Evolutionary conservation across 192 early-diverging fungal species (phyloP), one percentile per base, ranked within the genome.

Genomic region (Coemansia sp.): DNA sequence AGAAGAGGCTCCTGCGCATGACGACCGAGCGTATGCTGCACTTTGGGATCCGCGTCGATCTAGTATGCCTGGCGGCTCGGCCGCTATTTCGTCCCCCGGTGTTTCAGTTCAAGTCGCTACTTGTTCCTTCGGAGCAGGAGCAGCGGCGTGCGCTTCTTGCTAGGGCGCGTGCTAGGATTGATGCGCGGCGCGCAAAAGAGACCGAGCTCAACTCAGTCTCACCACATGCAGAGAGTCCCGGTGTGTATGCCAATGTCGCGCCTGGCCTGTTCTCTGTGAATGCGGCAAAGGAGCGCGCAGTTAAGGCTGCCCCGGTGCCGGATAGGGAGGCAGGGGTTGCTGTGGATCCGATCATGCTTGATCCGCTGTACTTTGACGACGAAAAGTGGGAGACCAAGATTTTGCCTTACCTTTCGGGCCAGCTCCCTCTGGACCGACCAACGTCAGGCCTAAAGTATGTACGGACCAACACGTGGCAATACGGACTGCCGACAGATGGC

Each of bases 21-120:
- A 99, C 95, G 5, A 93, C 94, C 3, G 93, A 98, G 78, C 85
- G 97, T 23, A 95, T 96, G 93, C 87, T 93, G 20, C 92, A 94
- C 72, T 89, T 91, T 72, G 95, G 95, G 18, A 88, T 96, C 40
- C 91, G 91, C 1, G 79, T 95, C 33, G 97, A 99, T 79, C 71
- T 99, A 23, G 92, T 99, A 23, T 95, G 95, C 55, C 81, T 99
- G 5, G 90, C 91, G 12, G 88, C 89, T 15, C 85, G 89, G 10
- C 97, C 97, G 16, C 84, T 98, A 34, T 92, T 94, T 70, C 84
- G 91, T 2, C 92, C 93, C 1, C 97, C 96, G 0, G 85, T 98
- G 2, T 94, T 99, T 66, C 81, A 87, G 42, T 96, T 90, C 81
- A 68, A 82, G 42, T 89, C 92, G 3, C 35, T 53, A 6, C 73